These are phyloP conservation scores for Aureobasidium melanogenum DNA, from an alignment of 2,329 filamentous ascomycete species.

Conservation along the genomic window DNA sequence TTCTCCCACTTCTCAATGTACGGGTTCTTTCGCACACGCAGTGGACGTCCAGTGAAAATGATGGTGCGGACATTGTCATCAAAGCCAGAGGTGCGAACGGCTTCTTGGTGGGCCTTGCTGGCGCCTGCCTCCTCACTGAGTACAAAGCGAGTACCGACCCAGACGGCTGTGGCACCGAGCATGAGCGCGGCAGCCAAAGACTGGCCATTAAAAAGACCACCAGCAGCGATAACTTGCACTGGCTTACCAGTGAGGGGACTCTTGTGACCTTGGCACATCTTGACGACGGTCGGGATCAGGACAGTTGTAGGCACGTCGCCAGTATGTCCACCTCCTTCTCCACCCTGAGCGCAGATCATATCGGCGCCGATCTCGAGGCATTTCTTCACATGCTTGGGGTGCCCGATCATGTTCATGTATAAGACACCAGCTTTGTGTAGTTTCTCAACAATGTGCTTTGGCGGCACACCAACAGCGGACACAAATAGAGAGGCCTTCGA, in stretches of 20 bases:
- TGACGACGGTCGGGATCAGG: slow-evolving; percentile 85
- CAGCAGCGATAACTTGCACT: slow-evolving; percentile 87
- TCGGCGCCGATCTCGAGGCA: slow-evolving; percentile 86
- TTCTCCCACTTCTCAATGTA: slow-evolving; percentile 97
- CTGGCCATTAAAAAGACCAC: slow-evolving; percentile 88
- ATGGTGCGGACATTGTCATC: slow-evolving; percentile 96
- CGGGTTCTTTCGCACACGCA: slow-evolving; percentile 85
- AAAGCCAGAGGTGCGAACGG: slow-evolving; percentile 81
- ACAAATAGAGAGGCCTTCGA: slow-evolving; percentile 89
- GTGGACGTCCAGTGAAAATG: slow-evolving; percentile 94
- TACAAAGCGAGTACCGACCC: slow-evolving; percentile 95
- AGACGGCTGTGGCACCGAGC: slow-evolving; percentile 86
- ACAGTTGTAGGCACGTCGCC: slow-evolving; percentile 82
- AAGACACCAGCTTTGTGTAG: slow-evolving; percentile 81
- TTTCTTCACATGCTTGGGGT: slow-evolving; percentile 98
- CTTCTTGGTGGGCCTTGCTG: slow-evolving; percentile 88
- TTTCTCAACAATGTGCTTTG: slow-evolving; percentile 78
- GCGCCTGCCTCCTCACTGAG: slow-evolving; percentile 90
- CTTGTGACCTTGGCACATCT: slow-evolving; percentile 70
- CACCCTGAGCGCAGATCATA: slow-evolving; percentile 96
- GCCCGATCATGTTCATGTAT: slow-evolving; percentile 99
- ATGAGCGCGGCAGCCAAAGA: slow-evolving; percentile 82
- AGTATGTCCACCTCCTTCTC: slow-evolving; percentile 94
- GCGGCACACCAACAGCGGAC: slow-evolving; percentile 88
- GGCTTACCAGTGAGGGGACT: slow-evolving; percentile 78